Evolutionary conservation across 768 basidiomycete genomes (phyloP), one percentile per base, ranked within the genome.

Genomic region (Tremella mesenterica): DNA sequence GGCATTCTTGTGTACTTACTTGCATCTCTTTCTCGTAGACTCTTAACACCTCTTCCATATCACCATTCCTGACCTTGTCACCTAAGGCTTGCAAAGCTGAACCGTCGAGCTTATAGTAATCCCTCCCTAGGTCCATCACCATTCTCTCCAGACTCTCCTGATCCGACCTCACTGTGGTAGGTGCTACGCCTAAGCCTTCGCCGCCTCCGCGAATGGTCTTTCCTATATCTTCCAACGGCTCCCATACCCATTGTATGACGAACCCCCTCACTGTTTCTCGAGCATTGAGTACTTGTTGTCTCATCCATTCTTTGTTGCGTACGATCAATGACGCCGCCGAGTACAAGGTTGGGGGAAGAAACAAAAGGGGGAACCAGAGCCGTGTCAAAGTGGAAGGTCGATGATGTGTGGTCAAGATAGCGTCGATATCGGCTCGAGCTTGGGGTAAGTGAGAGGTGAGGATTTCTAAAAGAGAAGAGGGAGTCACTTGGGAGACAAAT

Each of bases 21-120:
- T 84, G 84, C 75, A 97, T 88, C 63, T 96, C 90, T 56, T 85
- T 81, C 75, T 97, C 93, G 65, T 93, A 96, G 4, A 91, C 79
- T 65, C 83, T 76, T 56, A 93, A 79, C 4, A 96, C 84, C 16
- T 88, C 80, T 2, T 89, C 90, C 56, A 96, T 76, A 71, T 96
- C 89, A 0, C 93, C 93, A 25, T 79, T 70, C 36, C 79, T 79
- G 44, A 96, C 81, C 60, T 84, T 81, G 14, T 72, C 68, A 0
- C 85, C 81, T 14, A 97, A 75, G 7, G 73, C 76, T 2, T 76
- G 78, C n/a, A 95, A 77, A 63, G 89, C 84, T 4, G 75, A 74
- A 4, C 80, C 74, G 1, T 76, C 75, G 54, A 88, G 85, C 23
- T 80, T 74, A 38, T 92, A 77, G 65, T 86, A 83, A 60, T 97